Evolutionary conservation across 192 early-diverging fungal species (phyloP), one percentile per base, ranked within the genome.

Genomic region (Spinellus fusiger): DNA sequence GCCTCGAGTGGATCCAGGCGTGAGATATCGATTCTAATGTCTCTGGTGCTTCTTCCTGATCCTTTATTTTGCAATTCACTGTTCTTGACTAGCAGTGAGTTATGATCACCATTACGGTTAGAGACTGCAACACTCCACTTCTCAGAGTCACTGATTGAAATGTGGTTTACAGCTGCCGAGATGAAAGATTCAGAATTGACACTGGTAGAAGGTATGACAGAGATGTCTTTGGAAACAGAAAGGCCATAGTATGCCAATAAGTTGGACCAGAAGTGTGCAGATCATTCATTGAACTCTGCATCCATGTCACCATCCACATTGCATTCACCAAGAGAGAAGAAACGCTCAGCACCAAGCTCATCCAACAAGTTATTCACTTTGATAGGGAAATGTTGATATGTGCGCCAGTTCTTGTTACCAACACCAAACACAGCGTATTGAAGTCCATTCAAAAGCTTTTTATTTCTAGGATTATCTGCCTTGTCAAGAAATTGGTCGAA

Each of bases 401-500:
- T 86, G 34, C 76, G 52, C 80, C 81, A 82, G 51, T 80, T 69
- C 32, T 69, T 64, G 54, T 86, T 86, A 31, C 84, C 84, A 46
- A 74, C 70, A 40, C 84, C 84, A 69, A 86, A 84, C 8, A 84
- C 81, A 15, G 73, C 64, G 54, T 61, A 86, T 3, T 62, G 48
- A 5, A 80, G n/a, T 3, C 74, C 74, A 10, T 68, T 32, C 15
- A 84, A 58, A 3, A 66, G 62, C 20, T 59, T 56, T 20, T 62
- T 46, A 29, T 56, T n/a, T 5, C 66, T 48, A 49, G 27, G 7
- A 46, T 35, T 26, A 54, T 66, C 49, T 15, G 61, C 16, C n/a
- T 62, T 67, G n/a, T 29, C 53, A 38, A 71, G 20, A 37, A 58
- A 69, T 34, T 65, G 59, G 56, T 60, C 57, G 64, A 84, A 82